Evolutionary conservation across 176 grass and related monocot genomes (phyloP).

Genomic region (Ananas comosus): DNA sequence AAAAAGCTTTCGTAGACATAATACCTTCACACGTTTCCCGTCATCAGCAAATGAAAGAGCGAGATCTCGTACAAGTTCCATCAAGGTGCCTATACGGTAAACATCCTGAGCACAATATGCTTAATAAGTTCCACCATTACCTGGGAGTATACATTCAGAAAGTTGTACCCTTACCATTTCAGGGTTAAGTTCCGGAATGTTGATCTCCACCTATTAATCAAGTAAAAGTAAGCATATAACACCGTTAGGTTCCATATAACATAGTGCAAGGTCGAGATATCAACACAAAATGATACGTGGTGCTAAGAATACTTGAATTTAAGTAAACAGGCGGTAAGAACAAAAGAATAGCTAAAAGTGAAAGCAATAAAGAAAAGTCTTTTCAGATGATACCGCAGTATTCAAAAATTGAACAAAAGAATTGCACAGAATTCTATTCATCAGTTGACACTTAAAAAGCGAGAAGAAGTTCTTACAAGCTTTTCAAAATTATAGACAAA

Average conservation of each 20-base stretch:
- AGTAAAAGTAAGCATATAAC: slow-evolving; percentile 6
- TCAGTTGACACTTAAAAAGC: too few species aligned
- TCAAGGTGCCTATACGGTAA: slow-evolving; percentile 92
- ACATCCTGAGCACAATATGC: slow-evolving; percentile 56
- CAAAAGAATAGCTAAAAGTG: neutral
- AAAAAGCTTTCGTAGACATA: slow-evolving; percentile 1
- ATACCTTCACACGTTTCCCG: slow-evolving; percentile 82
- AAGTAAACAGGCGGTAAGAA: neutral
- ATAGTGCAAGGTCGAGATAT: slow-evolving; percentile 1
- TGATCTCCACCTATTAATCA: slow-evolving; percentile 78
- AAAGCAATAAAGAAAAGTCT: too few species aligned
- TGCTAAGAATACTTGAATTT: neutral
- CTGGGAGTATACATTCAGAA: slow-evolving; percentile 12
- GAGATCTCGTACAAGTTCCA: slow-evolving; percentile 92
- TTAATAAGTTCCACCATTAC: slow-evolving; percentile 11
- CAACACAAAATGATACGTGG: neutral
- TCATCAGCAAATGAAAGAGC: slow-evolving; percentile 93
- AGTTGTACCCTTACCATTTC: slow-evolving; percentile 61
- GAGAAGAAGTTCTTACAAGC: neutral
- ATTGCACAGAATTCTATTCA: too few species aligned
- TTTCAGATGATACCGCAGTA: too few species aligned
- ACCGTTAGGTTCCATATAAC: neutral
- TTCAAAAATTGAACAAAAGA: too few species aligned
- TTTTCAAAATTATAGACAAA: neutral
- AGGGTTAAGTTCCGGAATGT: slow-evolving; percentile 97